These are phyloP conservation scores for Coemansia sp. DNA, from an alignment of 192 early-diverging fungal genomes.

Conservation along the genomic window DNA sequence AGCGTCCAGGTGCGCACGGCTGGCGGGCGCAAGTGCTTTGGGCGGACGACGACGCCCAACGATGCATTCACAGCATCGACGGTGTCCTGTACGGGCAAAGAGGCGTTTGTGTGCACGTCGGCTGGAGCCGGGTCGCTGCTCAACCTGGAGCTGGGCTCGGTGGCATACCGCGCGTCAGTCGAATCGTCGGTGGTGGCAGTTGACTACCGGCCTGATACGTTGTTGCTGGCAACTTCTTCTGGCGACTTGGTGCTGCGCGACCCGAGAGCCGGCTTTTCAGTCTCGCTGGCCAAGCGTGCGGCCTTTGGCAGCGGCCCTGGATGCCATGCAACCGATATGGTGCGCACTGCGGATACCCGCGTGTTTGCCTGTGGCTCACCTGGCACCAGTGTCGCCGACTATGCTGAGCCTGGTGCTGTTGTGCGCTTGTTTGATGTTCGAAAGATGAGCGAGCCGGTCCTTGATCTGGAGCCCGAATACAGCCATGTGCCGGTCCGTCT, in stretches of 20 bases:
- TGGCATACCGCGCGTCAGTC: slow-evolving; percentile 13
- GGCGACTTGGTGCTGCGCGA: slow-evolving; percentile 42
- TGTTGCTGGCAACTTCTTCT: slow-evolving; percentile 26
- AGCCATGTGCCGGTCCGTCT: slow-evolving; percentile 51
- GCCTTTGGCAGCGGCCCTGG: slow-evolving; percentile 16
- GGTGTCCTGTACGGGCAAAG: slow-evolving; percentile 24
- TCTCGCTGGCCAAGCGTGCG: neutral
- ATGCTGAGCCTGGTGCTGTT: neutral
- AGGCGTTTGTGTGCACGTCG: slow-evolving; percentile 48
- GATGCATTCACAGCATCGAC: slow-evolving; percentile 43
- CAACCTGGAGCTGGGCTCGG: slow-evolving; percentile 21
- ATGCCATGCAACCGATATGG: slow-evolving; percentile 31
- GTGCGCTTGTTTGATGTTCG: slow-evolving; percentile 42
- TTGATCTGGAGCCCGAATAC: slow-evolving; percentile 16
- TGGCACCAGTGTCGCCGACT: neutral
- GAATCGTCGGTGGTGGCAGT: slow-evolving; percentile 24
- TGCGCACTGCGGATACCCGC: neutral
- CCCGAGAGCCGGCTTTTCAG: slow-evolving; percentile 15
- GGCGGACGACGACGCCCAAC: slow-evolving; percentile 55
- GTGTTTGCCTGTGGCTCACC: slow-evolving; percentile 27
- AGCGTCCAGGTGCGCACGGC: slow-evolving; percentile 65
- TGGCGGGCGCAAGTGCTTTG: slow-evolving; percentile 53
- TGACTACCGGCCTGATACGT: neutral
- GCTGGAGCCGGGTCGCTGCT: slow-evolving; percentile 42
- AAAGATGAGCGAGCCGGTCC: slow-evolving; percentile 17